Evolutionary conservation across 1,284 basidiomycete species (phyloP), one percentile per base, ranked within the genome.

Genomic region (Ceratobasidium sp.): DNA sequence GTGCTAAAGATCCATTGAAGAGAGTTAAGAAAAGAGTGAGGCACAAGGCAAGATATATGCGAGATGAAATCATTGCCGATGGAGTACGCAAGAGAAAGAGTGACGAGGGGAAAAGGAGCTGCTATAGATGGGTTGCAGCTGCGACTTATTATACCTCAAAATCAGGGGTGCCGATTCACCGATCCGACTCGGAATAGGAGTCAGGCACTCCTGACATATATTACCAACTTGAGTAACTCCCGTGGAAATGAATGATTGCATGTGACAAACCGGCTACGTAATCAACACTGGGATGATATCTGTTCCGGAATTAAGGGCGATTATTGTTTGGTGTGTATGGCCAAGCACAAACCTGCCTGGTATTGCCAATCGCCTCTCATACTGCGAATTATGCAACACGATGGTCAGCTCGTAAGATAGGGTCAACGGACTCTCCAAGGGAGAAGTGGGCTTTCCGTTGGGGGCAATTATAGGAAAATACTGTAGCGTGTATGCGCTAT

Each of bases 61-160:
- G 14, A 16, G 58, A 69, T 3, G 65, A 69, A 23, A 32, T 39
- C 65, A 69, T 69, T 46, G 65, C 46, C 50, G 34, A 14, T 32
- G 39, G 14, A 32, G 3, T 4, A 21, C 4, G 36, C 43, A 21
- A n/a, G 30, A 34, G 39, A 23, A 34, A 50, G 57, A 58, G 50
- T 45, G 60, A n/a, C 32, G 60, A n/a, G 43, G 18, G 53, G 58
- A 53, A 69, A 58, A 57, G 65, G 65, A 58, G 30, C 28, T 62
- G 45, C n/a, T 34, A 34, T 30, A 2, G 16, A 3, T 32, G 28
- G 8, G 23, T 34, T 45, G 50, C 26, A 46, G n/a, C n/a, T n/a
- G n/a, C n/a, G n/a, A n/a, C n/a, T n/a, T n/a, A n/a, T n/a, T n/a
- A n/a, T n/a, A n/a, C n/a, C n/a, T n/a, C 60, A 39, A 45, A 62